Conservation (phyloP, 345 rosid genomes). For the Acer yangbiense region DNA sequence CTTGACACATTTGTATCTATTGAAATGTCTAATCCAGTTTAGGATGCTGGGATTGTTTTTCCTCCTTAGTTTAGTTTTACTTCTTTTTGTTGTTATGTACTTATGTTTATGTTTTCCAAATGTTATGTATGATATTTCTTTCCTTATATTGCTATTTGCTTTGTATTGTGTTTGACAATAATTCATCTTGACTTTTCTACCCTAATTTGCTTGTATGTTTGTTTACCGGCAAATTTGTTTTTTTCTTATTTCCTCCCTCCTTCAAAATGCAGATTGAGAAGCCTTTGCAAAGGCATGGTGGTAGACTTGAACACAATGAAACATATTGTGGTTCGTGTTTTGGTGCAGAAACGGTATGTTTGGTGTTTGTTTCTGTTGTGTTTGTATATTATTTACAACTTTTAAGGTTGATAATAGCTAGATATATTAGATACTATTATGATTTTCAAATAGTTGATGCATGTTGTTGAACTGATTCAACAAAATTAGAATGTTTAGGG, state of each 20-base stretch:
- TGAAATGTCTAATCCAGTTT: background rate
- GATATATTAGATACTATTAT: background rate
- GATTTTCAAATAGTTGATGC: too few species aligned
- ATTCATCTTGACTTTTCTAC: background rate
- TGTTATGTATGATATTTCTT: background rate
- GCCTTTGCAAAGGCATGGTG: conserved; percentile 94
- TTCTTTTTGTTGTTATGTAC: background rate
- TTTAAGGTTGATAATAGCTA: background rate
- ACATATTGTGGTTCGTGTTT: conserved; percentile 95
- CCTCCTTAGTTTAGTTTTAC: background rate
- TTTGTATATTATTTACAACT: background rate
- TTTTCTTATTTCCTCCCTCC: background rate
- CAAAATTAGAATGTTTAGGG: too few species aligned
- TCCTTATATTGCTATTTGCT: background rate
- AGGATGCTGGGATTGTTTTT: background rate
- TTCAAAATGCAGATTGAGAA: conserved; percentile 63
- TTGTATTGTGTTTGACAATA: background rate
- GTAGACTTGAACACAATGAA: conserved; percentile 93
- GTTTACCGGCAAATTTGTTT: background rate
- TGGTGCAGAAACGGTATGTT: conserved; percentile 61
- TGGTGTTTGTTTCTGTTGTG: background rate
- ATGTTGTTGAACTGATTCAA: too few species aligned
- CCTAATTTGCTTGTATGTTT: background rate
- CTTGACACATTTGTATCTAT: background rate
- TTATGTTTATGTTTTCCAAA: too few species aligned